phyloP scores from a whole-genome alignment of 2,329 filamentous ascomycete species.

The Pseudogymnoascus sp. region DNA sequence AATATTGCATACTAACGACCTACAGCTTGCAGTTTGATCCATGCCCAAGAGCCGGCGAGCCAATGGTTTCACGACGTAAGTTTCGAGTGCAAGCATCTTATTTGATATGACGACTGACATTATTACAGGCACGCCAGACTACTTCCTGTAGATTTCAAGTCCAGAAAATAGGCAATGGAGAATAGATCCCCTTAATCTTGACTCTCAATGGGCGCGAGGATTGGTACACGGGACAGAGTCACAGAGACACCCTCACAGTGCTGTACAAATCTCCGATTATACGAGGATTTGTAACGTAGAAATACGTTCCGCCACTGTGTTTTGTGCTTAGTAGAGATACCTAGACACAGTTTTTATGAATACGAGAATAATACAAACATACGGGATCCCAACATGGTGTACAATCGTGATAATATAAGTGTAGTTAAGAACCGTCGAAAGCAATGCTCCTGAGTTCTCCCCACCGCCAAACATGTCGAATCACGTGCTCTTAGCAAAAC shows the following conservation, averaged over 20 bases:
- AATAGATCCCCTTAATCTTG: constrained; percentile 1
- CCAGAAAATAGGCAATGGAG: constrained; percentile 8
- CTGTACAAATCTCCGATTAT: not conserved
- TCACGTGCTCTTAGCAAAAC: not conserved
- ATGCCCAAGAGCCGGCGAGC: constrained; percentile 92
- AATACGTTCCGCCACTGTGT: not conserved
- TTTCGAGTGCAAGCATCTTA: constrained; percentile 14
- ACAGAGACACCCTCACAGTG: not conserved
- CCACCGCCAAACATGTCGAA: not conserved
- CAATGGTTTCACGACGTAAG: constrained; percentile 91
- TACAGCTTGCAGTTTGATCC: constrained; percentile 95
- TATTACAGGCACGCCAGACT: constrained; percentile 74
- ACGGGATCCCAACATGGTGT: not conserved
- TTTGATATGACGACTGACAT: constrained; percentile 2
- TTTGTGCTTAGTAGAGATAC: constrained; percentile 8
- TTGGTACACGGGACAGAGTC: not conserved
- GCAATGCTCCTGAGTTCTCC: not conserved
- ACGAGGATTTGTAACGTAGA: constrained; percentile 7
- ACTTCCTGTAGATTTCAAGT: constrained; percentile 71
- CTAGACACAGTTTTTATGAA: constrained; percentile 11
- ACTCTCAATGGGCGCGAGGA: not conserved
- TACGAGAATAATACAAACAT: constrained; percentile 9
- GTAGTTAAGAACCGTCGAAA: not conserved
- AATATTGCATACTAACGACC: constrained; percentile 22
- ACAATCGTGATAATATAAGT: not conserved